phyloP scores from a whole-genome alignment of 208 protist genomes.

The Acanthamoeba lenticulata region DNA sequence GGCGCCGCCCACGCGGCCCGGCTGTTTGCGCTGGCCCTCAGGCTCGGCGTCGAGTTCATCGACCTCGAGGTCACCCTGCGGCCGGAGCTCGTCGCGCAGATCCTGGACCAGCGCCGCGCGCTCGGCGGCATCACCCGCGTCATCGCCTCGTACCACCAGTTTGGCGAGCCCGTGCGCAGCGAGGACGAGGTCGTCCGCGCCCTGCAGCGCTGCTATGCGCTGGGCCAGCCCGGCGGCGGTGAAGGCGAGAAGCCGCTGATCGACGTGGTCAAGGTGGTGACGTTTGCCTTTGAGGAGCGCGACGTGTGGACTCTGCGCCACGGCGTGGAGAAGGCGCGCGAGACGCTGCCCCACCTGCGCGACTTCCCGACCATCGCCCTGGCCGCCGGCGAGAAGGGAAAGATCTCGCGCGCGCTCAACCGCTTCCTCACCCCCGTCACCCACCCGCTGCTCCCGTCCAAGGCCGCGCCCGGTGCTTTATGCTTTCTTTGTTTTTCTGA shows the following conservation, averaged over 20 bases:
- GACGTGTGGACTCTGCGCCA: conserved; percentile 69
- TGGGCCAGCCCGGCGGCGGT: background rate
- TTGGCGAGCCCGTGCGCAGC: background rate
- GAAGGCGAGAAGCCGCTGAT: background rate
- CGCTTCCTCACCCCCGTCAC: conserved; percentile 78
- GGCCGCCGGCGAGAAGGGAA: conserved; percentile 71
- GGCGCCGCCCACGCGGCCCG: background rate
- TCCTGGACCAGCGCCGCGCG: background rate
- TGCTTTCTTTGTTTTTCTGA: background rate
- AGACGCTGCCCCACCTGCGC: background rate
- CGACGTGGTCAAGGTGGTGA: conserved; percentile 79
- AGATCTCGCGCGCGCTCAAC: conserved; percentile 77
- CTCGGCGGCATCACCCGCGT: conserved; percentile 34
- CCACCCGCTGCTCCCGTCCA: conserved; percentile 69
- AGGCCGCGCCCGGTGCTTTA: background rate
- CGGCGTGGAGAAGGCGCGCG: conserved; percentile 38
- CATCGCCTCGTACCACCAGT: conserved; percentile 71
- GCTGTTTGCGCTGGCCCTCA: conserved; percentile 77
- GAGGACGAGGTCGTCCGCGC: conserved; percentile 13
- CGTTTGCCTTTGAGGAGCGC: conserved; percentile 61
- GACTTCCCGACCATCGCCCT: conserved; percentile 75
- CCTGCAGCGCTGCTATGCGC: conserved; percentile 47
- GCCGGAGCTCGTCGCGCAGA: background rate
- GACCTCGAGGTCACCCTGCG: conserved; percentile 81
- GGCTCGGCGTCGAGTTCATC: conserved; percentile 84